These are phyloP conservation scores for Globisporangium nagaii DNA, from an alignment of 352 stramenopile species.

Conservation along the genomic window DNA sequence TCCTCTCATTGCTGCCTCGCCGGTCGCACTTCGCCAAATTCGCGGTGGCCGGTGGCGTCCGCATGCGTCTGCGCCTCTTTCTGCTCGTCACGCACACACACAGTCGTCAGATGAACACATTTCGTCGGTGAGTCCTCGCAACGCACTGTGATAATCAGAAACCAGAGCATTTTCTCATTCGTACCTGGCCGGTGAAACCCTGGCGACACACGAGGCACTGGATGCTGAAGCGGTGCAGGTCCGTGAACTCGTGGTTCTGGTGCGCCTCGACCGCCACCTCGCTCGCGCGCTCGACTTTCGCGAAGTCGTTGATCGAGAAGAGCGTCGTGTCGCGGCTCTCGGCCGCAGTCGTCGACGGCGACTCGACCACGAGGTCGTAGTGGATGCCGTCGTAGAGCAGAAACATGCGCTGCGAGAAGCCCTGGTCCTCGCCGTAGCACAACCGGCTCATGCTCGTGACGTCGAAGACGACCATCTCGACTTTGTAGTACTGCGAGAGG, in stretches of 20 bases:
- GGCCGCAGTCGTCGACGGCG: conserved; percentile 31
- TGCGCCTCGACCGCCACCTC: conserved; percentile 79
- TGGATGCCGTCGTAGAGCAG: conserved; percentile 85
- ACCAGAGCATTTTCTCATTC: too few species aligned
- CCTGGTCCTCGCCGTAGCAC: conserved; percentile 79
- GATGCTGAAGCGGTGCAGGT: conserved; percentile 68
- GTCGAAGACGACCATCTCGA: conserved; percentile 85
- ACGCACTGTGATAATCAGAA: too few species aligned
- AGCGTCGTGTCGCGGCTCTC: conserved; percentile 55
- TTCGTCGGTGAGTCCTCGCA: too few species aligned
- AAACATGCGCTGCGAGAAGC: conserved; percentile 79
- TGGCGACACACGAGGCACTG: conserved; percentile 62
- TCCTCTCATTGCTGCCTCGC: conserved; percentile 1
- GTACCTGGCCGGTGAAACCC: conserved; percentile 61
- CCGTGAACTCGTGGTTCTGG: conserved; percentile 82
- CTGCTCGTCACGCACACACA: conserved; percentile 9
- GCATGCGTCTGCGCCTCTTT: conserved; percentile 60
- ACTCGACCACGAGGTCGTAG: conserved; percentile 78
- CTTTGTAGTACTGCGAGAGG: conserved; percentile 61
- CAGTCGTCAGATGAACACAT: too few species aligned
- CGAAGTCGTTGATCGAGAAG: conserved; percentile 82
- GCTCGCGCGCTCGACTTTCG: conserved; percentile 75
- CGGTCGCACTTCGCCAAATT: conserved; percentile 61
- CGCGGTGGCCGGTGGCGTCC: conserved; percentile 54
- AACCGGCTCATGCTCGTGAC: conserved; percentile 81